These are phyloP conservation scores for Neofusicoccum umdonicola DNA, from an alignment of 2,329 filamentous ascomycete genomes.

Conservation along the genomic window DNA sequence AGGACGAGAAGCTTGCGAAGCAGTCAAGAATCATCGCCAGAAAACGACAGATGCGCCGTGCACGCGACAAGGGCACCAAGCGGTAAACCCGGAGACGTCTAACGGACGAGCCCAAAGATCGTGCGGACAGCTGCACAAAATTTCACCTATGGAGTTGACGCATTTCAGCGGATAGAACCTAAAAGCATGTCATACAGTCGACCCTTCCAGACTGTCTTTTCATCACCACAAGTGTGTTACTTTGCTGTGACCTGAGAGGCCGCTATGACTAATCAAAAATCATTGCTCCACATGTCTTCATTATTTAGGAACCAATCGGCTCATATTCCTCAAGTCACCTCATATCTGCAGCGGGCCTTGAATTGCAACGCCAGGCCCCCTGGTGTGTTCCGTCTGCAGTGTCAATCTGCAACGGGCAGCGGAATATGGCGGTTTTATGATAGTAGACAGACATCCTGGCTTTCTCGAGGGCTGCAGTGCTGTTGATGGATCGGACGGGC, in stretches of 20 bases:
- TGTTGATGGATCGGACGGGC: neutral
- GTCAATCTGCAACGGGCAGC: neutral
- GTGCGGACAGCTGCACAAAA: no score
- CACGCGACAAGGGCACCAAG: slow-evolving; percentile 46
- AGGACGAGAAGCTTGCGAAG: slow-evolving; percentile 57
- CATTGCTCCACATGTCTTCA: neutral
- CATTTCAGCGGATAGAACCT: no score
- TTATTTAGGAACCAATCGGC: neutral
- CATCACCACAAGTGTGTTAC: no score
- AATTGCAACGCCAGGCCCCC: neutral
- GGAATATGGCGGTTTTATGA: neutral
- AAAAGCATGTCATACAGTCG: no score
- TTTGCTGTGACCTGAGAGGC: no score
- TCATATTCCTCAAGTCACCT: neutral
- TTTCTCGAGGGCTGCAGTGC: neutral
- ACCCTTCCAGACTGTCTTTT: no score
- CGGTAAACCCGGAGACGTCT: neutral
- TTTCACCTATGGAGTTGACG: no score
- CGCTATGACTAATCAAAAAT: no score
- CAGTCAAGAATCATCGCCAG: slow-evolving; percentile 78
- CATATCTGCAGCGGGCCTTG: neutral
- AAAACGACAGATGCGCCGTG: slow-evolving; percentile 71
- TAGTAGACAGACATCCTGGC: neutral
- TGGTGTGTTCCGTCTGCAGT: neutral
- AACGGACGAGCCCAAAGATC: no score